phyloP scores from a whole-genome alignment of 2,329 filamentous ascomycete species.

The Magnaporthiopsis rhizophila region DNA sequence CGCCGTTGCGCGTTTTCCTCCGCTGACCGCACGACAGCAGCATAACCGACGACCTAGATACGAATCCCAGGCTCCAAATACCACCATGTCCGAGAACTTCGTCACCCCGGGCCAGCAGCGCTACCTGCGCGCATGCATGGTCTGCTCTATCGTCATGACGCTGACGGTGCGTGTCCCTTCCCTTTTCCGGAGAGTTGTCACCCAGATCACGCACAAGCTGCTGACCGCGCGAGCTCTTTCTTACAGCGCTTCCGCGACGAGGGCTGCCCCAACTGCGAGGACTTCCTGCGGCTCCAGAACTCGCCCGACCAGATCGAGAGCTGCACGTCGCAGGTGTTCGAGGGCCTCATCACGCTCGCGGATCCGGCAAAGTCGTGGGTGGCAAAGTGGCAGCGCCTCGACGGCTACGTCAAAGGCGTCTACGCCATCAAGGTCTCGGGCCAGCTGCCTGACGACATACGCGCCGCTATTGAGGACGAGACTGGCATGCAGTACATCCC shows the following conservation, averaged over 20 bases:
- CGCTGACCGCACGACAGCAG: background rate
- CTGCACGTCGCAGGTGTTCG: slow-evolving; percentile 94
- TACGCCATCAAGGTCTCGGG: slow-evolving; percentile 96
- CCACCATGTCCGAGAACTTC: slow-evolving; percentile 48
- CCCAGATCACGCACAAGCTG: background rate
- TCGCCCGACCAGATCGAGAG: slow-evolving; percentile 76
- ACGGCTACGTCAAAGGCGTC: slow-evolving; percentile 78
- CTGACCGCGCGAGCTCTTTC: background rate
- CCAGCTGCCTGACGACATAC: slow-evolving; percentile 59
- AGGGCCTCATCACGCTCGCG: slow-evolving; percentile 78
- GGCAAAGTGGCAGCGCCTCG: slow-evolving; percentile 89
- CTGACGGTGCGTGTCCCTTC: slow-evolving; percentile 48
- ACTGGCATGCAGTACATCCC: slow-evolving; percentile 58
- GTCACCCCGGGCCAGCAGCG: slow-evolving; percentile 70
- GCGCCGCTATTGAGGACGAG: slow-evolving; percentile 53
- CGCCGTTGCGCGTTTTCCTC: background rate
- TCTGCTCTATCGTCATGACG: slow-evolving; percentile 90
- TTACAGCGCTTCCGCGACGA: slow-evolving; percentile 70
- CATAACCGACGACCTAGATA: no score
- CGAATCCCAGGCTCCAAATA: background rate
- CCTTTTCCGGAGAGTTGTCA: background rate
- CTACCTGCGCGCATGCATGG: slow-evolving; percentile 93
- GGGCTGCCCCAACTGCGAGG: slow-evolving; percentile 96
- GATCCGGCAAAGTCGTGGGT: slow-evolving; percentile 87
- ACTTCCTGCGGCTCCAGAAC: slow-evolving; percentile 75